Conservation (phyloP, 2,329 filamentous ascomycete genomes). For the Talaromyces sp. region DNA sequence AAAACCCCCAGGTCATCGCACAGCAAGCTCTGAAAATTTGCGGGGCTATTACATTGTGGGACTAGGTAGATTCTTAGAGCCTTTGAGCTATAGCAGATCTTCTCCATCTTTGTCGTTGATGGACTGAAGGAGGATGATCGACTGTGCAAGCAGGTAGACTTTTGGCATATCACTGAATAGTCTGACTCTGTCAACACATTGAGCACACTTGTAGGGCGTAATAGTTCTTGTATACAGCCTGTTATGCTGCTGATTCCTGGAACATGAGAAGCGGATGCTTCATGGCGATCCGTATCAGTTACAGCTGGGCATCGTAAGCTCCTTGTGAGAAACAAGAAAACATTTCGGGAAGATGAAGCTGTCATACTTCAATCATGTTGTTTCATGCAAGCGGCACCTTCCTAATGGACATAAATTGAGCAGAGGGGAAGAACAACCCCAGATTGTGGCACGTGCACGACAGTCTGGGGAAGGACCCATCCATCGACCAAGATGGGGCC, state of each 20-base stretch:
- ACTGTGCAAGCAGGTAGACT: not conserved
- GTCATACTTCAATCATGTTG: not conserved
- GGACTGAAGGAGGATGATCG: not conserved
- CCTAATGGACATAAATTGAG: not conserved
- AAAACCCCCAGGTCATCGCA: not conserved
- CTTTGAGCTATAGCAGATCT: slow-evolving; percentile 1
- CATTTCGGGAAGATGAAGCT: not conserved
- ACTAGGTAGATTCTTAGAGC: not conserved
- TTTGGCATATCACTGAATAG: not conserved
- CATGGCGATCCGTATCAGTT: not conserved
- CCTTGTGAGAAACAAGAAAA: not conserved
- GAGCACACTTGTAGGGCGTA: not conserved
- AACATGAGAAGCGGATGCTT: not conserved
- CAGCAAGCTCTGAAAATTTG: not conserved
- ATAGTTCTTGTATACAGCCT: not conserved
- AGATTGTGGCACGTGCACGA: slow-evolving; percentile 9
- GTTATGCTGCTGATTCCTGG: not conserved
- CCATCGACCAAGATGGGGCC: not conserved
- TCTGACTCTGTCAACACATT: not conserved
- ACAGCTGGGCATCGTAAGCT: not conserved
- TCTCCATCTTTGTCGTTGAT: not conserved
- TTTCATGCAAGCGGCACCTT: not conserved
- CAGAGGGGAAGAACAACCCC: not conserved
- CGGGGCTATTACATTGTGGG: slow-evolving; percentile 1
- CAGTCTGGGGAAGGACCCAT: not conserved